Evolutionary conservation across 2,329 filamentous ascomycete genomes (phyloP), one percentile per base, ranked within the genome.

Genomic region (Cladosporium oxysporum): DNA sequence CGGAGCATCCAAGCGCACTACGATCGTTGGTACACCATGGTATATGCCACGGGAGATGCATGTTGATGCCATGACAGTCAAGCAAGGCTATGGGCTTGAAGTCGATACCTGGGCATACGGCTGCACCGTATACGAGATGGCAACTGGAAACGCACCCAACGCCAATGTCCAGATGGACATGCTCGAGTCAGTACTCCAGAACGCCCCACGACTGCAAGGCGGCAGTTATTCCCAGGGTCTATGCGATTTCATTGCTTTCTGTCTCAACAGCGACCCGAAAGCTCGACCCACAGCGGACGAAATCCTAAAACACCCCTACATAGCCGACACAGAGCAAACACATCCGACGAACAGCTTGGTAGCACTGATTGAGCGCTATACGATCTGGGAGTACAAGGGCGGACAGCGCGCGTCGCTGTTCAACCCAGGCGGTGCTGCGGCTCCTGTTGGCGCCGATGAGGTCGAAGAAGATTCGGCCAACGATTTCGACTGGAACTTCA

Each of bases 71-170:
- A 16, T 28, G n/a, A 26, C 64, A 18, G 64, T 66, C 29, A 37
- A 58, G 16, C 31, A 75, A 68, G 74, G 71, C 3, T 84, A 84
- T 70, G 81, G 83, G 12, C 80, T 76, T 7, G 83, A 84, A 65
- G 78, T 84, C 52, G 91, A 95, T 71, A 92, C 93, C 60, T 95
- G 92, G 91, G 91, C 91, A 2, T 93, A 92, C 75, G 92, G 91
- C 1, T 90, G 91, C 68, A 90, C 93, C 76, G 83, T 92, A 1
- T 92, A 87, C 72, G 91, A 95, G 77, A 91, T 94, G 76, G 91
- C 91, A 0, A 92, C 90, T 4, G 91, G 91, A 1, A 80, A 89
- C 21, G 91, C 91, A 2, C 91, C 91, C 52, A 82, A 86, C 57
- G 70, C 75, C 72, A 41, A 81, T 83, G 70, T 82, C 86, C 16